Evolutionary conservation across 2,329 filamentous ascomycete genomes (phyloP).

Genomic region (Pseudodiploospora longispora): DNA sequence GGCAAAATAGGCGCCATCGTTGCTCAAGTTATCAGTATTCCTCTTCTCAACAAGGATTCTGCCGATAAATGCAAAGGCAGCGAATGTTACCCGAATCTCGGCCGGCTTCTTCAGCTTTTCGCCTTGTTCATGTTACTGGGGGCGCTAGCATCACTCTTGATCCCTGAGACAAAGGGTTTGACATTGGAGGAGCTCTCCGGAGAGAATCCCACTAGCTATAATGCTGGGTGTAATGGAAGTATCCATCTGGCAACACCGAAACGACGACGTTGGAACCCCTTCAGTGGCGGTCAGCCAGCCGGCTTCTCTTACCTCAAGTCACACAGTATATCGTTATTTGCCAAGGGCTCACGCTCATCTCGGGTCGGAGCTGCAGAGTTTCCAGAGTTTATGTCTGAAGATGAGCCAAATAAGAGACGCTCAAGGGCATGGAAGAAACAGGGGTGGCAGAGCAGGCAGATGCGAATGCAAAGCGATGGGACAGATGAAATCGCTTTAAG

Average conservation of each 20-base stretch:
- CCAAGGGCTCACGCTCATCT: conserved; percentile 20
- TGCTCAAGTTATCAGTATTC: conserved; percentile 57
- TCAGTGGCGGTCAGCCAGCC: conserved; percentile 41
- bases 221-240: conserved; percentile 43
- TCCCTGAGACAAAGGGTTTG: conserved; percentile 68
- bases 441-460: conserved; percentile 12
- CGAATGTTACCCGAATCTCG: conserved; percentile 51
- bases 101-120: conserved; percentile 70
- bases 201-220: conserved; percentile 54
- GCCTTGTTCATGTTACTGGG: conserved; percentile 74
- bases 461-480: conserved; percentile 19
- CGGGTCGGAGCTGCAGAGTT: conserved; percentile 36
- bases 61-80: conserved; percentile 39
- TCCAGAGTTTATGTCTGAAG: conserved; percentile 27
- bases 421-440: too few relatives aligned
- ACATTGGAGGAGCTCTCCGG: conserved; percentile 65
- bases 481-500: conserved; percentile 26
- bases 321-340: conserved; percentile 14
- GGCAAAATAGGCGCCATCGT: conserved; percentile 63
- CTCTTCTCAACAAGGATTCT: conserved; percentile 50
- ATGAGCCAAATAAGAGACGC: conserved; percentile 11
- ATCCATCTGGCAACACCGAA: conserved; percentile 28
- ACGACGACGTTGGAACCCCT: conserved; percentile 35
- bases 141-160: conserved; percentile 58
- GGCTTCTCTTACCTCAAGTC: conserved; percentile 40